These are phyloP conservation scores for Mrakiaceae sp. DNA, from an alignment of 1,284 basidiomycete species.

Conservation along the genomic window DNA sequence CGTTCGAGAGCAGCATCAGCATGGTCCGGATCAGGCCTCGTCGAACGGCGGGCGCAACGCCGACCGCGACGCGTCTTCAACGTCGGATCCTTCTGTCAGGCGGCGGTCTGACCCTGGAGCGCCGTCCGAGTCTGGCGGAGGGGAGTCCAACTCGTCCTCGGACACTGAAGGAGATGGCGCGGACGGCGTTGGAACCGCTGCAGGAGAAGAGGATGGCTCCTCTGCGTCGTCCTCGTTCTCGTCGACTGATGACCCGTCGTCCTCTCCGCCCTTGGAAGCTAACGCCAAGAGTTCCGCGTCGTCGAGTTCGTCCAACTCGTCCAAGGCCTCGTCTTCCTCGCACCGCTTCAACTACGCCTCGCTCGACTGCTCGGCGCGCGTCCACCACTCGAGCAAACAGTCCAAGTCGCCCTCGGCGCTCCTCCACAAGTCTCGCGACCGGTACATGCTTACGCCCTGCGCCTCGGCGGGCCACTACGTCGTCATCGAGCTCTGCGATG, in stretches of 20 bases:
- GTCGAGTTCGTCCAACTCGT: constrained; percentile 20
- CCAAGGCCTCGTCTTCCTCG: constrained; percentile 35
- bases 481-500: constrained; percentile 92
- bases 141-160: no score
- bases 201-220: neutral
- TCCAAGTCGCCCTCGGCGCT: constrained; percentile 78
- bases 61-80: neutral
- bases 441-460: constrained; percentile 96
- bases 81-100: no score
- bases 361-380: constrained; percentile 81
- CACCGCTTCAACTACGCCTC: constrained; percentile 82
- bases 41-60: neutral
- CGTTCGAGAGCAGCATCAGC: constrained; percentile 43
- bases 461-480: constrained; percentile 58
- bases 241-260: constrained; percentile 2
- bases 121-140: no score
- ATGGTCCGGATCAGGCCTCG: neutral
- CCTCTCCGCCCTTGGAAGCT: neutral
- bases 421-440: constrained; percentile 78
- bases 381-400: constrained; percentile 68
- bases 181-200: neutral
- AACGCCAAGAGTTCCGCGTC: no score
- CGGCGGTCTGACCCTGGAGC: neutral
- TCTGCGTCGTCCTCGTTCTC: neutral
- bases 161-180: neutral